Evolutionary conservation across 2,329 filamentous ascomycete genomes (phyloP).

Genomic region (Sclerotiophoma versabilis): DNA sequence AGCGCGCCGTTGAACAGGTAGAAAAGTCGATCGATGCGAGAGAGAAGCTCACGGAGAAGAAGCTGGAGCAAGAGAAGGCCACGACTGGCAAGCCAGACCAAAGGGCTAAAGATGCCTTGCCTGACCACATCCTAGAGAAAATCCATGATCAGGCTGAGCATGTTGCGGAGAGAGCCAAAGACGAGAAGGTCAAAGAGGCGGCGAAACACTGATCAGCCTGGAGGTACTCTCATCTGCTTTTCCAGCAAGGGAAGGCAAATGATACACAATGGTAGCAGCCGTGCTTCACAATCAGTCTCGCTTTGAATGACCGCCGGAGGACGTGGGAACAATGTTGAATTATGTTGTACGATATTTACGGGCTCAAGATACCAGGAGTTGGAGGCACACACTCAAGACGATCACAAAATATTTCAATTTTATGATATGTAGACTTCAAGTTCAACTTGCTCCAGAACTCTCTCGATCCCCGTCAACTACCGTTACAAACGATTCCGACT

Average conservation of each 20-base stretch:
- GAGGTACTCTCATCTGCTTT: background rate
- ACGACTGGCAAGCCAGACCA: constrained; percentile 29
- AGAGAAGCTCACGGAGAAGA: constrained; percentile 46
- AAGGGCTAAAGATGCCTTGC: constrained; percentile 40
- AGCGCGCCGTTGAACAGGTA: constrained; percentile 60
- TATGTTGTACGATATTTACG: constrained; percentile 17
- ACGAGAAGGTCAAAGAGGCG: constrained; percentile 14
- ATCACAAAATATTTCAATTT: background rate
- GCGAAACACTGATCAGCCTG: constrained; percentile 2
- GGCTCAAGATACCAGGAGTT: constrained; percentile 13
- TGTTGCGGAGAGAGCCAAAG: constrained; percentile 25
- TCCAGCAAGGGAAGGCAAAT: background rate
- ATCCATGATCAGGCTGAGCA: constrained; percentile 37
- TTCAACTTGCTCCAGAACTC: no score
- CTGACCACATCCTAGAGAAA: constrained; percentile 34
- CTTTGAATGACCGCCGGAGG: background rate
- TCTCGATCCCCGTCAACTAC: no score
- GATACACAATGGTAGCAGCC: background rate
- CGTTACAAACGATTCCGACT: no score
- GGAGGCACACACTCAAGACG: constrained; percentile 3
- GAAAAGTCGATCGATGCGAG: constrained; percentile 53
- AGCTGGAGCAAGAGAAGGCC: constrained; percentile 46
- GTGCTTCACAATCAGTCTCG: background rate
- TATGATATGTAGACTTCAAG: background rate
- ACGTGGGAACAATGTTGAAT: constrained; percentile 7